Conservation (phyloP, 768 basidiomycete species). For the Mycena latifolia region DNA sequence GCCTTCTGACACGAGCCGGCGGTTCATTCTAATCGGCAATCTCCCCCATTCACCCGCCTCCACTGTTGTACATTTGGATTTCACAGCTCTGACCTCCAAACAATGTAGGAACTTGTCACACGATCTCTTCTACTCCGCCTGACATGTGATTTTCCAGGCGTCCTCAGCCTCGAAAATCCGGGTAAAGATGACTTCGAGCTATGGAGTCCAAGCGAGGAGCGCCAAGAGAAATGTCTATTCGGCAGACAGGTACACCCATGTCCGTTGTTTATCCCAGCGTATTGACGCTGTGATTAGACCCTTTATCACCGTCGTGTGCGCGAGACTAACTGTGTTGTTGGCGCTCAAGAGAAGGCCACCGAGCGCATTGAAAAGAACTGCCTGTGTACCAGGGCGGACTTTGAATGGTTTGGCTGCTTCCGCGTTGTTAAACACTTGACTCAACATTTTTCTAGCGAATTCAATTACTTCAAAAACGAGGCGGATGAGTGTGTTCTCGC, state of each 20-base stretch:
- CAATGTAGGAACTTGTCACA: slow-evolving; percentile 69
- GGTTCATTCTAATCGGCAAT: slow-evolving; percentile 88
- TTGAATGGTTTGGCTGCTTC: slow-evolving; percentile 84
- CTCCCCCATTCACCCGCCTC: slow-evolving; percentile 60
- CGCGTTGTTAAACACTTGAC: background rate
- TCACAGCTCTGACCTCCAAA: slow-evolving; percentile 77
- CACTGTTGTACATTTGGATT: slow-evolving; percentile 90
- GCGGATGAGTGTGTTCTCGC: slow-evolving; percentile 84
- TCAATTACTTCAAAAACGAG: slow-evolving; percentile 83
- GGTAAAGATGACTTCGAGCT: slow-evolving; percentile 94
- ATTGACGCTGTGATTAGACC: slow-evolving; percentile 61
- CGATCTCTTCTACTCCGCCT: slow-evolving; percentile 1
- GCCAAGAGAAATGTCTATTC: slow-evolving; percentile 91
- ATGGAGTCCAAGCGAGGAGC: slow-evolving; percentile 94
- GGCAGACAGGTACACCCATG: slow-evolving; percentile 78
- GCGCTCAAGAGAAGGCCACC: slow-evolving; percentile 67
- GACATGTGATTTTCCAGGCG: slow-evolving; percentile 60
- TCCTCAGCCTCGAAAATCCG: slow-evolving; percentile 76
- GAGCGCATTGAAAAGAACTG: slow-evolving; percentile 77
- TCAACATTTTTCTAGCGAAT: slow-evolving; percentile 74
- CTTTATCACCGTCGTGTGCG: slow-evolving; percentile 92
- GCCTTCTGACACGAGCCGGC: slow-evolving; percentile 89
- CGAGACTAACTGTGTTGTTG: slow-evolving; percentile 86
- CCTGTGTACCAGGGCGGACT: slow-evolving; percentile 79
- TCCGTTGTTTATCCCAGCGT: slow-evolving; percentile 7